phyloP scores from a whole-genome alignment of 495 filamentous ascomycete species.

The Penicillium longicatenatum region DNA sequence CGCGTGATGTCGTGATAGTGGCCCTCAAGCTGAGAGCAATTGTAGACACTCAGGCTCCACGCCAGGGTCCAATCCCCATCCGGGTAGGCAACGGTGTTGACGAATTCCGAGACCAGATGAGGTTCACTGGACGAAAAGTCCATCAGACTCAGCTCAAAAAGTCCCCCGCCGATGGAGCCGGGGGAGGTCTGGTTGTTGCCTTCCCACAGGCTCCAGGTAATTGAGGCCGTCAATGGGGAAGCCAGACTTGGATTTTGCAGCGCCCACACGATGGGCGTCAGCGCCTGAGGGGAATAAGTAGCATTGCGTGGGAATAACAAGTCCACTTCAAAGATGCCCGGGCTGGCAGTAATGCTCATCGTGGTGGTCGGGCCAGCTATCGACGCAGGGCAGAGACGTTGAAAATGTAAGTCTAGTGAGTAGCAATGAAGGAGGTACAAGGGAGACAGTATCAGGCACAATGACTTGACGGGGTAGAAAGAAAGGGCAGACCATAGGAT shows the following conservation, averaged over 20 bases:
- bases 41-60: not conserved
- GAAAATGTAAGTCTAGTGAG: not conserved
- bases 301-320: slow-evolving; percentile 10
- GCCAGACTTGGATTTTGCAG: not conserved
- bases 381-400: not conserved
- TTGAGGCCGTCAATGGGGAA: not conserved
- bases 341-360: slow-evolving; percentile 1
- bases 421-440: not conserved
- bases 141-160: not conserved
- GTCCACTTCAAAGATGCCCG: slow-evolving; percentile 6
- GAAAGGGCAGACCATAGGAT: not conserved
- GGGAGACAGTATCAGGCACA: not conserved
- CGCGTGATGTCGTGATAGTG: not conserved
- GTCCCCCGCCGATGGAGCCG: not conserved
- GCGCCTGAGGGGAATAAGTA: slow-evolving; percentile 3
- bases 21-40: not conserved
- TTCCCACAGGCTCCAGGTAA: slow-evolving; percentile 6
- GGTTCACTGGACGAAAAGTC: not conserved
- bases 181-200: not conserved
- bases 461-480: slow-evolving; percentile 1
- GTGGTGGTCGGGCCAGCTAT: not conserved
- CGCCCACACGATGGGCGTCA: slow-evolving; percentile 3
- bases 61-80: not conserved
- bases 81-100: slow-evolving; percentile 6
- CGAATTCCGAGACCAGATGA: not conserved